Percentiles rank a stretch among this genome's conserved stretches.
phyloP scores from a whole-genome alignment of 495 filamentous ascomycete species.

The Pyrenopolyporus hunteri region DNA sequence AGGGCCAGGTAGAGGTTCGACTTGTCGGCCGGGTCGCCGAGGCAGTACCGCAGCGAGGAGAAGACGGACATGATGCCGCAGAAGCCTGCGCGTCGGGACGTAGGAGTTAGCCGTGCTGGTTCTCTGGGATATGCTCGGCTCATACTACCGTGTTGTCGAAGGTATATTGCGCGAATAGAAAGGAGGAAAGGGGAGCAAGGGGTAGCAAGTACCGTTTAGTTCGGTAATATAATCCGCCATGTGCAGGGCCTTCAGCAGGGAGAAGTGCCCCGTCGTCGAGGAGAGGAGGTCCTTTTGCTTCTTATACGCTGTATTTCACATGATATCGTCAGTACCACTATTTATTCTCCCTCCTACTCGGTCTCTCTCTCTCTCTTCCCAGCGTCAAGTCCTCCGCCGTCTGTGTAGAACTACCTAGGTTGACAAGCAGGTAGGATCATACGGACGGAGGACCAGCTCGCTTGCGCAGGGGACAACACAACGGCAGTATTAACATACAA shows the following conservation, averaged over 20 bases:
- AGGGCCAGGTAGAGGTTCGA: constrained; percentile 80
- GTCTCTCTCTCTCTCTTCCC: no score
- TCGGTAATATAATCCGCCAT: constrained; percentile 95
- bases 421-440: no score
- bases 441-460: no score
- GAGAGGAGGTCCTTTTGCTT: constrained; percentile 87
- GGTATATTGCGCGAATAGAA: not conserved
- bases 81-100: constrained; percentile 58
- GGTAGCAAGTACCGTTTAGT: constrained; percentile 74
- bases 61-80: constrained; percentile 93
- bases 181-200: constrained; percentile 42
- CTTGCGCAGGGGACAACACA: no score
- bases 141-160: not conserved
- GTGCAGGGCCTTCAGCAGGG: constrained; percentile 78
- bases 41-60: constrained; percentile 92
- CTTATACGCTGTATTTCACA: constrained; percentile 63
- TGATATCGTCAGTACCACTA: constrained; percentile 9
- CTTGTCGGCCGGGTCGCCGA: constrained; percentile 70
- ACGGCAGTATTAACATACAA: constrained; percentile 44
- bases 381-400: no score
- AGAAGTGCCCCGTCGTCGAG: constrained; percentile 74
- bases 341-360: not conserved
- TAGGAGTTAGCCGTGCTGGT: constrained; percentile 1
- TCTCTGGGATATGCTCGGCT: not conserved
- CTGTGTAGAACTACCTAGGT: no score